Conservation (phyloP, 805 yeast genomes). For the Candida caryicola region DNA sequence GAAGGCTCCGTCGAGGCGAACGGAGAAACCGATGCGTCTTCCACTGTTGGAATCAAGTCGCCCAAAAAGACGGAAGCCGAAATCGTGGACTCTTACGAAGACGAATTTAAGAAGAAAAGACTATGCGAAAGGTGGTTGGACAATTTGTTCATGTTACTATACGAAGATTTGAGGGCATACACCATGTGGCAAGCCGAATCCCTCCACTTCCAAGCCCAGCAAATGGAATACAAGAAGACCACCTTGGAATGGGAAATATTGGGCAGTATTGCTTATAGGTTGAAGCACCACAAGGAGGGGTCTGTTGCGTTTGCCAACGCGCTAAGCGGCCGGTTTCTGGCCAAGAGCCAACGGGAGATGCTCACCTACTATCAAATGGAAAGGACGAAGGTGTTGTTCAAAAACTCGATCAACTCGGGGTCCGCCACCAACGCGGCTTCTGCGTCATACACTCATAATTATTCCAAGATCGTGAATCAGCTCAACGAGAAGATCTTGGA, state of each 20-base stretch:
- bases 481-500: constrained; percentile 62
- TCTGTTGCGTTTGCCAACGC: constrained; percentile 78
- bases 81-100: constrained; percentile 17
- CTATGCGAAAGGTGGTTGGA: constrained; percentile 75
- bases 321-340: constrained; percentile 71
- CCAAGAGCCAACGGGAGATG: constrained; percentile 72
- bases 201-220: constrained; percentile 85
- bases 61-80: constrained; percentile 23
- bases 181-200: constrained; percentile 93
- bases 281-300: constrained; percentile 86
- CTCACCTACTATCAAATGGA: constrained; percentile 62
- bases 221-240: constrained; percentile 70
- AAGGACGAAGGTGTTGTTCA: constrained; percentile 33
- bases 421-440: constrained; percentile 6
- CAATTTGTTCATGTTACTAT: constrained; percentile 62
- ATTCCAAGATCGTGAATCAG: constrained; percentile 37
- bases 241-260: constrained; percentile 91
- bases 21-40: constrained; percentile 27
- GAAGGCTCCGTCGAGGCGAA: background rate
- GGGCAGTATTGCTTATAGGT: constrained; percentile 80
- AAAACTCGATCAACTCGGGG: constrained; percentile 18
- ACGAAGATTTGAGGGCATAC: constrained; percentile 74
- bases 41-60: constrained; percentile 38
- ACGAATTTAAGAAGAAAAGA: constrained; percentile 59
- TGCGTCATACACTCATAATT: constrained; percentile 25